Conservation (phyloP, 805 yeast genomes). For the Zygosaccharomyces rouxii region DNA sequence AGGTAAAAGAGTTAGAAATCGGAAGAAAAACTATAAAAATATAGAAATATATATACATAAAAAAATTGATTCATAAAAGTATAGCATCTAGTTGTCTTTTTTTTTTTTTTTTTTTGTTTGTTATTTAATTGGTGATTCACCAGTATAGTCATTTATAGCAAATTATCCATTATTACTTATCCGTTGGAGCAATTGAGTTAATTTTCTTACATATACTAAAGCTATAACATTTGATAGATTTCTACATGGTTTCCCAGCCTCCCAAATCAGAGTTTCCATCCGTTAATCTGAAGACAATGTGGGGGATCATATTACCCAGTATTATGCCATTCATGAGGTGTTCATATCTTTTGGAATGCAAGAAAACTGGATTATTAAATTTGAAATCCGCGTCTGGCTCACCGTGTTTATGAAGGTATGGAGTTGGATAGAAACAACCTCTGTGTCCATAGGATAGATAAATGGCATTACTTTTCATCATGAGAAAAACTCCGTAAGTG, state of each 20-base stretch:
- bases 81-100: not conserved
- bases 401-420: conserved; percentile 82
- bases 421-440: conserved; percentile 82
- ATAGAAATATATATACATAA: not conserved
- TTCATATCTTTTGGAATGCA: conserved; percentile 59
- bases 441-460: conserved; percentile 55
- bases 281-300: conserved; percentile 69
- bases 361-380: conserved; percentile 64
- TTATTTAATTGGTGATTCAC: not conserved
- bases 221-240: not conserved
- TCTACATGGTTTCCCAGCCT: conserved; percentile 73
- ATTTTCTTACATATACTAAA: not conserved
- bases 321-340: conserved; percentile 63
- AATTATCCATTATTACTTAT: no score
- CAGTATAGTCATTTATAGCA: no score
- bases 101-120: not conserved
- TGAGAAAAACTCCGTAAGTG: conserved; percentile 26
- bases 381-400: conserved; percentile 73
- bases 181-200: not conserved
- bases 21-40: not conserved
- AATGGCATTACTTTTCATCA: conserved; percentile 30
- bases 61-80: not conserved
- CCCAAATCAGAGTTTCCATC: conserved; percentile 82
- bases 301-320: conserved; percentile 75
- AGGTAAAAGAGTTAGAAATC: conserved; percentile 2